These are phyloP conservation scores for Solanum hybrid DNA, from an alignment of 305 asterid genomes.

Conservation along the genomic window DNA sequence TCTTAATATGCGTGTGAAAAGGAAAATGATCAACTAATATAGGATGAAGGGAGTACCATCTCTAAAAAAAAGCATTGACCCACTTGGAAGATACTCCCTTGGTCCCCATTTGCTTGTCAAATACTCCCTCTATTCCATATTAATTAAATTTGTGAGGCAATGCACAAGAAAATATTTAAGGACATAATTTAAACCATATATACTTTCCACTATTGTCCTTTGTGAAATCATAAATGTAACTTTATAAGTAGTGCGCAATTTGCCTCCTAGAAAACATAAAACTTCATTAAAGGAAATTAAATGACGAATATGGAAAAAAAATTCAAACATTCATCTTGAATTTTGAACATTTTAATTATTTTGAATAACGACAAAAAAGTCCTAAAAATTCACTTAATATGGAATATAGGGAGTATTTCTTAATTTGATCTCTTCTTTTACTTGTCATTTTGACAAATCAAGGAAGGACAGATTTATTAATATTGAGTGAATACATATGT, in stretches of 20 bases:
- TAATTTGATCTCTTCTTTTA: no score
- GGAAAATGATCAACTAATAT: not conserved
- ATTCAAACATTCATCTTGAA: not conserved
- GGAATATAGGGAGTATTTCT: not conserved
- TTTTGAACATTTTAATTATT: no score
- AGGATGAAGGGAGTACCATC: not conserved
- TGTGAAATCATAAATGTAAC: not conserved
- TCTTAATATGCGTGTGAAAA: no score
- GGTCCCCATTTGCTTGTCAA: not conserved
- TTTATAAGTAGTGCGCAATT: not conserved
- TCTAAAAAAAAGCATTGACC: not conserved
- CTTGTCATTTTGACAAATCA: no score
- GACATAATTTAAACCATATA: not conserved
- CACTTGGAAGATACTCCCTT: not conserved
- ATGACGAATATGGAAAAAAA: no score
- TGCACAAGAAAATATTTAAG: not conserved
- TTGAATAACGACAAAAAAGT: no score
- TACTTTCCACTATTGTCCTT: no score
- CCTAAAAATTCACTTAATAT: not conserved
- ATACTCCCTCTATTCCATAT: not conserved
- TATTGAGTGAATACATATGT: no score
- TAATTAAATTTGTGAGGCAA: not conserved
- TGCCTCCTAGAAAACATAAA: not conserved
- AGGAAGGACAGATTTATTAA: no score
- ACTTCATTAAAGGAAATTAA: not conserved